Evolutionary conservation across 495 filamentous ascomycete genomes (phyloP).

Genomic region (Cairneyella variabilis): DNA sequence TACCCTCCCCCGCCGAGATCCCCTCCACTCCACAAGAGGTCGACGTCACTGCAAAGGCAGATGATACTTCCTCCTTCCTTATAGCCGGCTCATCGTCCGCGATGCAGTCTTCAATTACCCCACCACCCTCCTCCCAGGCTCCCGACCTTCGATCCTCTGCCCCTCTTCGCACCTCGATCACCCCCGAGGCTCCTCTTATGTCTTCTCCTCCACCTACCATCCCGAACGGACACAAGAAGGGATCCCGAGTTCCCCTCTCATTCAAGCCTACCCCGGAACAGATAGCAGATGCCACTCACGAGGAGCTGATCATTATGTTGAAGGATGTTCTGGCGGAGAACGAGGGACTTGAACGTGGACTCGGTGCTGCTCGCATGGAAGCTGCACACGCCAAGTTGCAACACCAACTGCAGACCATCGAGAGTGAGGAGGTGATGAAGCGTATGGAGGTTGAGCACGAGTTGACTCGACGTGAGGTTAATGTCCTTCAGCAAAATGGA

Average conservation of each 20-base stretch:
- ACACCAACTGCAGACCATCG: conserved; percentile 79
- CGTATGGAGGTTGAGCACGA: conserved; percentile 90
- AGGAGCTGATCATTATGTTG: conserved; percentile 55
- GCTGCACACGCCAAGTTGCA: conserved; percentile 91
- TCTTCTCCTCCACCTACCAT: conserved; percentile 58
- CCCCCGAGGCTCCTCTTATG: conserved; percentile 36
- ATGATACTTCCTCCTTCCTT: conserved; percentile 10
- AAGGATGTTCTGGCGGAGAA: conserved; percentile 51
- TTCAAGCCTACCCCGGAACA: conserved; percentile 58
- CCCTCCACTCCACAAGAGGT: conserved; percentile 19
- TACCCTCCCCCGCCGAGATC: conserved; percentile 12
- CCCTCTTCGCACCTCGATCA: conserved; percentile 38
- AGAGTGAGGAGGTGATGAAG: conserved; percentile 81
- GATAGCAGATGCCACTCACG: conserved; percentile 55
- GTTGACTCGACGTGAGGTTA: conserved; percentile 85
- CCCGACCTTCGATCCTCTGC: conserved; percentile 13
- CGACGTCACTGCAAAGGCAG: conserved; percentile 8
- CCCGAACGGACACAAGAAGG: conserved; percentile 44
- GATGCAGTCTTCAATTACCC: conserved; percentile 55
- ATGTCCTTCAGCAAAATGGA: conserved; percentile 60
- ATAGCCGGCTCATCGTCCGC: conserved; percentile 14
- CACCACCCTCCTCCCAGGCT: conserved; percentile 68
- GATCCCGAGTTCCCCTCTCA: conserved; percentile 43
- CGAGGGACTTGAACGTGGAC: conserved; percentile 51
- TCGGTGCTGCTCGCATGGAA: conserved; percentile 68